A percentile compares a stretch with the other conserved stretches of the same genome.
These are phyloP conservation scores for Alternaria panax DNA, from an alignment of 2,329 filamentous ascomycete genomes.

Conservation along the genomic window DNA sequence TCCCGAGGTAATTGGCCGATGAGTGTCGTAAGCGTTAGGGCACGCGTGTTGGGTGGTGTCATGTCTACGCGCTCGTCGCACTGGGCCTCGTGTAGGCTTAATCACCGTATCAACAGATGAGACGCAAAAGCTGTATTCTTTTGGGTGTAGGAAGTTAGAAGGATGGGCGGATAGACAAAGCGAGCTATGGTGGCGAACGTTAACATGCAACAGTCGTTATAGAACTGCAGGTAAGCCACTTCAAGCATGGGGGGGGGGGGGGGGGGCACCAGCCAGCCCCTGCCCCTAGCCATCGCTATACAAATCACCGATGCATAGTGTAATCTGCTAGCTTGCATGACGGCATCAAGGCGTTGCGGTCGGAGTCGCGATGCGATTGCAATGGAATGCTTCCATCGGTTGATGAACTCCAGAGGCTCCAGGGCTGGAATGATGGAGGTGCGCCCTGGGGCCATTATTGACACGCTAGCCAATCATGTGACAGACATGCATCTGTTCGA, in stretches of 20 bases:
- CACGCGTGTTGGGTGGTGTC: background rate
- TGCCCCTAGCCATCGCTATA: background rate
- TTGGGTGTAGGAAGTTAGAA: no score
- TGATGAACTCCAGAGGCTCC: no score
- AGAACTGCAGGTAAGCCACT: background rate
- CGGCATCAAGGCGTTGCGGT: no score
- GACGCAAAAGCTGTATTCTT: background rate
- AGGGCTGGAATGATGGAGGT: no score
- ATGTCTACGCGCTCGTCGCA: background rate
- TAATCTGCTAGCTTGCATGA: background rate
- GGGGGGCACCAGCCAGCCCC: background rate
- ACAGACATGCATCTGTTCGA: no score
- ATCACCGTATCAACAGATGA: background rate
- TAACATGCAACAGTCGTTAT: background rate
- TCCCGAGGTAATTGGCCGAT: slow-evolving; percentile 14
- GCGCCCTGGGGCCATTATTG: no score
- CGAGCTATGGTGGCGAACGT: background rate
- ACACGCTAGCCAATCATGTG: no score
- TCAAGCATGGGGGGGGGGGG: background rate
- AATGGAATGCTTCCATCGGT: no score
- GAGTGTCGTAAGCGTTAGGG: background rate
- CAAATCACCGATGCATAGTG: background rate
- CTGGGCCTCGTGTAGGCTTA: background rate
- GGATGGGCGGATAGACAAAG: background rate
- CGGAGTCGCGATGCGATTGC: no score